Conservation (phyloP, 2,329 filamentous ascomycete genomes). For the Tolypocladium inflatum region DNA sequence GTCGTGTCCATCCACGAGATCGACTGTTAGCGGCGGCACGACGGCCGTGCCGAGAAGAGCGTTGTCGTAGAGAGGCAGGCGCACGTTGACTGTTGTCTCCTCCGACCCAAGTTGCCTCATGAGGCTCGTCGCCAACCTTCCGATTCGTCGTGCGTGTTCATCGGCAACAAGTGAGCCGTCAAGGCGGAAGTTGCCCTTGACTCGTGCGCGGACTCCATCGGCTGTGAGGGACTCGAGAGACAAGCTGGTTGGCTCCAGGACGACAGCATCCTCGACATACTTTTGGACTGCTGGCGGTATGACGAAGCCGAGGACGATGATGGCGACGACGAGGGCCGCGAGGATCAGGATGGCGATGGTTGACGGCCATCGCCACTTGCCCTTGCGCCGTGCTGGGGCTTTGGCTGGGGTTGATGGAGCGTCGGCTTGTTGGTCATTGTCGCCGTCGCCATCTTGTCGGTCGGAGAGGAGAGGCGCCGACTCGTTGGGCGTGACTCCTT, state of each 20-base stretch:
- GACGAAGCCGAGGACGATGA: slow-evolving; percentile 73
- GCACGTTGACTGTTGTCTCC: slow-evolving; percentile 63
- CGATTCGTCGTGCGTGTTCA: slow-evolving; percentile 62
- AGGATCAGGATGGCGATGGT: slow-evolving; percentile 63
- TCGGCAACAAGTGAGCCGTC: slow-evolving; percentile 69
- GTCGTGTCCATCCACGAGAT: slow-evolving; percentile 66
- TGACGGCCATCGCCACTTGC: slow-evolving; percentile 57
- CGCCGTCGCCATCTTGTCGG: slow-evolving; percentile 3
- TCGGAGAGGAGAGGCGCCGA: slow-evolving; percentile 42
- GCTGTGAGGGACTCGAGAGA: slow-evolving; percentile 78
- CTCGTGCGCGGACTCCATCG: slow-evolving; percentile 65
- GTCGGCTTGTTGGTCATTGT: slow-evolving; percentile 27
- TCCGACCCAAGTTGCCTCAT: slow-evolving; percentile 67
- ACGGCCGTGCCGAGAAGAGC: slow-evolving; percentile 66
- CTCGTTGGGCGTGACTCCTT: slow-evolving; percentile 25
- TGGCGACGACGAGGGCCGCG: slow-evolving; percentile 50
- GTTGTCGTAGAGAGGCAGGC: slow-evolving; percentile 74
- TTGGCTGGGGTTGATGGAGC: slow-evolving; percentile 9
- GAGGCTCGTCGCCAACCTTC: slow-evolving; percentile 70
- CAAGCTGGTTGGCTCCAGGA: slow-evolving; percentile 74
- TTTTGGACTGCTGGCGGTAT: slow-evolving; percentile 71
- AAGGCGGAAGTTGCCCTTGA: slow-evolving; percentile 74
- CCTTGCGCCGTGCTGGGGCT: slow-evolving; percentile 13
- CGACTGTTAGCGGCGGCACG: slow-evolving; percentile 66
- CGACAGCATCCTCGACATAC: slow-evolving; percentile 75